Percentiles rank a stretch among this genome's conserved stretches.
Evolutionary conservation across 371 early-diverging fungal genomes (phyloP).

Genomic region (Chytridiales sp.): DNA sequence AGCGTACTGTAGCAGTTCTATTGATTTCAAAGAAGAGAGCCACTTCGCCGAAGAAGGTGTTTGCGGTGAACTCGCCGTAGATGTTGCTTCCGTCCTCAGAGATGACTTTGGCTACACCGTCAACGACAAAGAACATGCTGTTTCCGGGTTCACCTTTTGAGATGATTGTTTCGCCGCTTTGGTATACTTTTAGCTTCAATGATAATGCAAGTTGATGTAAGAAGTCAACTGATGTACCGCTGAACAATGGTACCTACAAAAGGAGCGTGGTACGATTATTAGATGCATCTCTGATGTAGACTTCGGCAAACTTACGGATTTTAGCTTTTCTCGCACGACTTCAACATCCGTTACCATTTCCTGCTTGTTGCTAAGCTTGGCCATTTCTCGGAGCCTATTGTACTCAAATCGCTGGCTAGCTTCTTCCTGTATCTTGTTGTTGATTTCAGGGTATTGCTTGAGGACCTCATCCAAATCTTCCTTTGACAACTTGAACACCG

Average conservation of each 20-base stretch:
- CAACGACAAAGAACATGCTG: conserved; percentile 58
- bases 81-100: conserved; percentile 35
- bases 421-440: conserved; percentile 40
- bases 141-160: conserved; percentile 49
- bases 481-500: conserved; percentile 45
- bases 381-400: conserved; percentile 41
- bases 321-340: conserved; percentile 47
- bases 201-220: conserved; percentile 46
- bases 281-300: neutral
- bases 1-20: conserved; percentile 61
- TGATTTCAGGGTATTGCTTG: conserved; percentile 43
- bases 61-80: conserved; percentile 35
- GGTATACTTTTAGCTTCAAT: conserved; percentile 32
- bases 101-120: conserved; percentile 54
- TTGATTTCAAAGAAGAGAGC: conserved; percentile 58
- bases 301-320: conserved; percentile 26
- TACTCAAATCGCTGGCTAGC: conserved; percentile 39
- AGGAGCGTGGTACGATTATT: neutral
- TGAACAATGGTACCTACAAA: conserved; percentile 45
- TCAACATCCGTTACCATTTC: conserved; percentile 44
- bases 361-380: conserved; percentile 28
- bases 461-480: conserved; percentile 40
- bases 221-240: conserved; percentile 34
- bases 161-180: conserved; percentile 47
- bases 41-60: conserved; percentile 61